Percentiles rank a stretch among this genome's conserved stretches.
phyloP scores from a whole-genome alignment of 805 yeast genomes.

The Pichia nanzhaoensis region DNA sequence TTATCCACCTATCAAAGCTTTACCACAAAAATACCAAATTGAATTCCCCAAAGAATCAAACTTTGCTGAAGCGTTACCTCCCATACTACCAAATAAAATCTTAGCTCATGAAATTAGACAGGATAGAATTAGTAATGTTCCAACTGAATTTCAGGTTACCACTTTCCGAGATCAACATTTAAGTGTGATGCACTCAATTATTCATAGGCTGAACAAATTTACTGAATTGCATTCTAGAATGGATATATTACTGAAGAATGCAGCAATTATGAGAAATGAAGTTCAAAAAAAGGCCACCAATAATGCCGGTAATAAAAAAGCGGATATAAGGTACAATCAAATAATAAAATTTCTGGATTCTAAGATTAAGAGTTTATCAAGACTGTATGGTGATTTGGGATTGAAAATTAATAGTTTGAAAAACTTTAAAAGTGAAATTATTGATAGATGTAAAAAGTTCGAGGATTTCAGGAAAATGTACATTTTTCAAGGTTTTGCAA shows the following conservation, averaged over 20 bases:
- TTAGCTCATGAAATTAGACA: slow-evolving; percentile 5
- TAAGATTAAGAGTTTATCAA: slow-evolving; percentile 2
- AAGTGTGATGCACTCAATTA: slow-evolving; percentile 8
- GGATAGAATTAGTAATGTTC: slow-evolving; percentile 2
- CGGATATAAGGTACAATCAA: slow-evolving; percentile 11
- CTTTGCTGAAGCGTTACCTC: not conserved
- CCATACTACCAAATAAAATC: slow-evolving; percentile 8
- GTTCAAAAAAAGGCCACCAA: slow-evolving; percentile 5
- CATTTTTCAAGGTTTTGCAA: not conserved
- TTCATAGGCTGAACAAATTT: slow-evolving; percentile 10
- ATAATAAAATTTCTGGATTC: slow-evolving; percentile 8
- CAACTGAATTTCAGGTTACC: slow-evolving; percentile 1
- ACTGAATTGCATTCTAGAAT: slow-evolving; percentile 5
- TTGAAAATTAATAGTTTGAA: slow-evolving; percentile 1
- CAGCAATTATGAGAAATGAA: not conserved
- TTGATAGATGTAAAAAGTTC: not conserved
- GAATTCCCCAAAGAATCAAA: slow-evolving; percentile 3
- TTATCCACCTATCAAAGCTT: slow-evolving; percentile 7
- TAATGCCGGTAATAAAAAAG: slow-evolving; percentile 5
- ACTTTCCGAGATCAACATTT: slow-evolving; percentile 8
- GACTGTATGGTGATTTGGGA: slow-evolving; percentile 8
- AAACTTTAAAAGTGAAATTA: slow-evolving; percentile 3
- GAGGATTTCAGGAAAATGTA: slow-evolving; percentile 7
- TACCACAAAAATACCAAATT: slow-evolving; percentile 16
- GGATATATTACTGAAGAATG: slow-evolving; percentile 4